Evolutionary conservation across 1,139 yeast genomes (phyloP).

Genomic region (Yarrowia galli): DNA sequence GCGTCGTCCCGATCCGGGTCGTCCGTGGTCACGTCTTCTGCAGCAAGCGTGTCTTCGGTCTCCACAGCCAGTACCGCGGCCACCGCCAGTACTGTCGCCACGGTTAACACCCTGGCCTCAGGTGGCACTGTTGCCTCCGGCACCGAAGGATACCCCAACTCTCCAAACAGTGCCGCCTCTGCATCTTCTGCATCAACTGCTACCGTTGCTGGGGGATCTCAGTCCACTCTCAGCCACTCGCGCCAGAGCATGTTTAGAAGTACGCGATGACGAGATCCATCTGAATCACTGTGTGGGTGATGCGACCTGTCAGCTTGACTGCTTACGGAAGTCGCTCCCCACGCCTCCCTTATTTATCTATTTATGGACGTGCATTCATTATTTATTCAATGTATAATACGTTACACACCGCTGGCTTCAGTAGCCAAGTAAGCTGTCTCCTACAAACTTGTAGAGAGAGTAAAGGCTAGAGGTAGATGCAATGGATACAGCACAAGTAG

Average conservation of each 20-base stretch:
- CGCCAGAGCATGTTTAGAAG: conserved; percentile 25
- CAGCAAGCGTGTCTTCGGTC: conserved; percentile 41
- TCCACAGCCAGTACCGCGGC: conserved; percentile 35
- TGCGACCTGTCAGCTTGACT: conserved; percentile 11
- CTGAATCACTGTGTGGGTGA: conserved; percentile 24
- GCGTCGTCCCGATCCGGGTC: conserved; percentile 35
- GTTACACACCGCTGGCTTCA: conserved; percentile 2
- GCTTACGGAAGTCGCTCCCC: conserved; percentile 28
- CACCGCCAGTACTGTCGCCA: conserved; percentile 32
- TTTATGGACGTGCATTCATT: conserved; percentile 39
- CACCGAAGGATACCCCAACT: conserved; percentile 33
- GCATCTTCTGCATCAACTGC: conserved; percentile 32
- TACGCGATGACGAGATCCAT: conserved; percentile 14
- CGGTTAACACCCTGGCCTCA: conserved; percentile 26
- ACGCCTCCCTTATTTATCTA: conserved; percentile 34
- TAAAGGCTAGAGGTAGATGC: conserved; percentile 4
- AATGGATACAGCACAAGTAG: neutral
- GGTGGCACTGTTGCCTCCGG: conserved; percentile 32
- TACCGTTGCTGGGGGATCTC: conserved; percentile 25
- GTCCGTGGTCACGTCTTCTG: conserved; percentile 40
- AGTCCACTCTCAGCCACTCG: conserved; percentile 30
- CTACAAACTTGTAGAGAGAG: conserved; percentile 1
- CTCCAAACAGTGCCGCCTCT: conserved; percentile 34
- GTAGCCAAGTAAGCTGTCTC: conserved; percentile 5
- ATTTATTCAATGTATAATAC: conserved; percentile 37